These are phyloP conservation scores for Penstemon davidsonii DNA, from an alignment of 257 asterid species.

Conservation along the genomic window DNA sequence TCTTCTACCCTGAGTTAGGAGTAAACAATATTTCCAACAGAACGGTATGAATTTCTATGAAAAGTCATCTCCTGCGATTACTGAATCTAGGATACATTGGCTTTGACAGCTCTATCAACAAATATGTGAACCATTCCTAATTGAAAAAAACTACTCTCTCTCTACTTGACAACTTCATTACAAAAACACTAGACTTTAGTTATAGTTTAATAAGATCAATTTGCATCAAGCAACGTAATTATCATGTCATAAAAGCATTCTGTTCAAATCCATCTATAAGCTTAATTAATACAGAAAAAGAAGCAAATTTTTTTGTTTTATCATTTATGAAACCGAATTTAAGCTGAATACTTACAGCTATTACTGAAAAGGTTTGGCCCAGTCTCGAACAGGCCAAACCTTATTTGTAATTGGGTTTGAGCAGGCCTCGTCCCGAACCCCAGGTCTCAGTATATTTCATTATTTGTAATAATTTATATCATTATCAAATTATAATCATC, in stretches of 20 bases:
- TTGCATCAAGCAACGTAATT: not conserved
- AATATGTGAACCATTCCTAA: not conserved
- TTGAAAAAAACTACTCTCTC: not conserved
- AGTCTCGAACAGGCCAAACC: no score
- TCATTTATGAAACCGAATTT: not conserved
- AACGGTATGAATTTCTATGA: not conserved
- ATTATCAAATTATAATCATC: no score
- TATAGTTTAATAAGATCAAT: not conserved
- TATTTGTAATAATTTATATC: no score
- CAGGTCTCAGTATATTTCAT: no score
- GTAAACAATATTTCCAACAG: not conserved
- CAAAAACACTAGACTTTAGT: no score
- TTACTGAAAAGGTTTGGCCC: not conserved
- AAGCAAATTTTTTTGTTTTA: not conserved
- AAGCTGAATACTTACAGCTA: not conserved
- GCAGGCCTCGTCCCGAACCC: no score
- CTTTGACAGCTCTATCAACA: not conserved
- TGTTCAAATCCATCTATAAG: not conserved
- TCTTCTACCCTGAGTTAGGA: not conserved
- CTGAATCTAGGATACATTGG: not conserved
- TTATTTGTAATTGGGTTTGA: no score
- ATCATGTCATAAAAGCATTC: not conserved
- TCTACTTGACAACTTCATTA: no score
- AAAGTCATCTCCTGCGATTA: not conserved
- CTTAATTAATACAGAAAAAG: not conserved